These are phyloP conservation scores for Leucocoprinus leucothites DNA, from an alignment of 768 basidiomycete genomes.

Conservation along the genomic window DNA sequence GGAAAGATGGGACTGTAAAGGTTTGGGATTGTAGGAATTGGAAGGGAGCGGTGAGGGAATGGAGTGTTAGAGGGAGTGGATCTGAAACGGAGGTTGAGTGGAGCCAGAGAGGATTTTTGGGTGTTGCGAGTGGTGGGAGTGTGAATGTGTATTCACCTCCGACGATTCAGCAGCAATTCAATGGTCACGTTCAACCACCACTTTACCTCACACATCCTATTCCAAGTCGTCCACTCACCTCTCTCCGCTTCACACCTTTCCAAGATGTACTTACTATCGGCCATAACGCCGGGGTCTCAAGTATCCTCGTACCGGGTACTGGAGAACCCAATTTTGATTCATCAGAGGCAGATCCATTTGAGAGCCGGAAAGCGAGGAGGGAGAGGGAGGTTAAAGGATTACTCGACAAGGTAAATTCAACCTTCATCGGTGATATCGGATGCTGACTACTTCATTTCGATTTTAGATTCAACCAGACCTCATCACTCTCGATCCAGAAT, in stretches of 20 bases:
- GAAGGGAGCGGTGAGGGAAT: constrained; percentile 80
- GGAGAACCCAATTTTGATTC: constrained; percentile 97
- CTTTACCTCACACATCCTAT: constrained; percentile 89
- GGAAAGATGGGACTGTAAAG: constrained; percentile 86
- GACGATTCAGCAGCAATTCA: constrained; percentile 55
- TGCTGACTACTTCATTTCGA: not conserved
- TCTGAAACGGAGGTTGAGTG: constrained; percentile 66
- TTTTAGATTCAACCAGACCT: constrained; percentile 85
- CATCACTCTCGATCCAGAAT: constrained; percentile 80
- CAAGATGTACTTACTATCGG: constrained; percentile 82
- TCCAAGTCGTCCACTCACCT: constrained; percentile 72
- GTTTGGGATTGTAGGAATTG: constrained; percentile 98
- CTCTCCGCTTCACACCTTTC: constrained; percentile 84
- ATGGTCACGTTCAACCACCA: constrained; percentile 56
- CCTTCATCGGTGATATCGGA: not conserved
- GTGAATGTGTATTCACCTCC: constrained; percentile 83
- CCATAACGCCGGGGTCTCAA: constrained; percentile 76
- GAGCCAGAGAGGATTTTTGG: constrained; percentile 82
- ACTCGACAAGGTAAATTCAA: constrained; percentile 61
- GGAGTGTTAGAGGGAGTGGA: constrained; percentile 66
- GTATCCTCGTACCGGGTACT: constrained; percentile 84
- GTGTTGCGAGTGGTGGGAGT: constrained; percentile 77
- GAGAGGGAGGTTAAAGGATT: constrained; percentile 91
- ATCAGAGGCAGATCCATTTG: constrained; percentile 91
- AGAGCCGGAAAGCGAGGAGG: constrained; percentile 72